Base-by-base conservation (phyloP, 2,329 filamentous ascomycete species). In the Fusarium zealandicum region DNA sequence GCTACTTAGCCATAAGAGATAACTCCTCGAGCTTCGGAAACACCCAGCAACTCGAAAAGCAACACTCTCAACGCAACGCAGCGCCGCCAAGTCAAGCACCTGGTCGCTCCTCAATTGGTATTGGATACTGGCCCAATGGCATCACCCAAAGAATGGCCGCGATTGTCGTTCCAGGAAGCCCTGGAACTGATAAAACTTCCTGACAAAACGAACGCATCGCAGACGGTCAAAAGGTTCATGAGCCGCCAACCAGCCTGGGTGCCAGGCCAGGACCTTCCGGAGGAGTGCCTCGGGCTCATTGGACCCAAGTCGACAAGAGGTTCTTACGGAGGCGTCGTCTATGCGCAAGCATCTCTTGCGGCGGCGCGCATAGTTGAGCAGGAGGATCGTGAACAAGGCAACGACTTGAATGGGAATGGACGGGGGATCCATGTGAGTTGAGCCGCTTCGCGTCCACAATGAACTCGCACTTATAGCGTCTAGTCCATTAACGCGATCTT, bases 401-500 rank as follows among this genome's bases (percentile, higher is more conserved):
- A 53, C 8, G 32, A 22, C 8, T 30, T 6, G 12, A 47, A 45
- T 11, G 51, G 53, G 12, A 63, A 56, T 4, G 67, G 47, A 9
- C 66, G 74, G 3, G 72, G 70, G 2, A 73, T 77, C 37, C 75
- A 77, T 62, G 75, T 77, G 54, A 63, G 75, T 69, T 18, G n/a
- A 25, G 6, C 7, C 10, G 13, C 5, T n/a, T 28, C 22, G 22
- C 14, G 16, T n/a, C 8, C n/a, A 5, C n/a, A 16, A 18, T 12
- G n/a, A 16, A 40, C 28, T 14, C 30, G 22, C 13, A 49, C 46
- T 50, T n/a, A 54, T 25, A 12, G 6, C 18, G 14, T n/a, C 12
- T 5, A 84, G 82, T 79, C 81, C 8, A 80, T 85, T 17, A 80
- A 84, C 61, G 82, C 81, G 8, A 81, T 78, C 63, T 86, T 85